Evolutionary conservation across 164 flowering plant species (phyloP).

Genomic region (Brasenia schreberi): DNA sequence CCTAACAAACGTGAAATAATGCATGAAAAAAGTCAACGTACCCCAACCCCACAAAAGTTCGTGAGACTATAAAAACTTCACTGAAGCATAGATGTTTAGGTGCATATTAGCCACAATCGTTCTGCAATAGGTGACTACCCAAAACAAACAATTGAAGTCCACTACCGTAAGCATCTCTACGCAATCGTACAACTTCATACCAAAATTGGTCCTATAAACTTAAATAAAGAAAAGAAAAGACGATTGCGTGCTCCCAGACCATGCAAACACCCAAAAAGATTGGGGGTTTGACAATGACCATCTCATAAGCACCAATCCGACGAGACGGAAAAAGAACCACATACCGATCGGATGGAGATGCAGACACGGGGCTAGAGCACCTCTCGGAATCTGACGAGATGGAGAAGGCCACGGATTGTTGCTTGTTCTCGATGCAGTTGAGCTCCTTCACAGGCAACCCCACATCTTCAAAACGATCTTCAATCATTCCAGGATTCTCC

Average conservation of each 20-base stretch:
- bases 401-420: conserved; percentile 54
- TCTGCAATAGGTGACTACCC: too few relatives aligned
- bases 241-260: neutral
- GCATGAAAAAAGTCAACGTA: neutral
- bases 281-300: neutral
- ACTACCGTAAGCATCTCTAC: neutral
- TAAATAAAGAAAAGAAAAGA: neutral
- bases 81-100: too few relatives aligned
- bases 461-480: conserved; percentile 24
- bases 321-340: neutral
- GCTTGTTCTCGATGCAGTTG: conserved; percentile 65
- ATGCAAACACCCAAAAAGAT: neutral
- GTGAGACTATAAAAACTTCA: too few relatives aligned
- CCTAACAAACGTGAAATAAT: neutral
- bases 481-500: conserved; percentile 8
- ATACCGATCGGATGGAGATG: conserved; percentile 66
- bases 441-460: conserved; percentile 32
- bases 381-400: conserved; percentile 71
- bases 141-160: neutral
- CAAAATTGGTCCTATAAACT: neutral
- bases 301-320: neutral
- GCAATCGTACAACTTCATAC: neutral
- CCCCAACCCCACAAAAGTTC: neutral
- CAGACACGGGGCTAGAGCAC: conserved; percentile 41
- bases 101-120: too few relatives aligned